Evolutionary conservation across 1,284 basidiomycete species (phyloP).

Genomic region (Ceratobasidium sp.): DNA sequence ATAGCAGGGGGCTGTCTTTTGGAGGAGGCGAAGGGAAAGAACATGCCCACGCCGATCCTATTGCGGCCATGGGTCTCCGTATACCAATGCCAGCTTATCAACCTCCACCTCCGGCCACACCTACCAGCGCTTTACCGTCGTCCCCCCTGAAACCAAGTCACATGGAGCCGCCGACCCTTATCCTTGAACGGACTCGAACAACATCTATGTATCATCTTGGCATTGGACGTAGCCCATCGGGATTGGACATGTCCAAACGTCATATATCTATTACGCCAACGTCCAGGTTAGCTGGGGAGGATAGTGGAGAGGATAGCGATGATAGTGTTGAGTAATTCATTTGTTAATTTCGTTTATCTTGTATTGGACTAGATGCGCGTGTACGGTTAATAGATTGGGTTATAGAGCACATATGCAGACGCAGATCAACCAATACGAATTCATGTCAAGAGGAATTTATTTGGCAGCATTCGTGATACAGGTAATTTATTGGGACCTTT

Average conservation of each 20-base stretch:
- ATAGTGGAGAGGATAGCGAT: constrained; percentile 14
- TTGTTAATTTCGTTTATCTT: not conserved
- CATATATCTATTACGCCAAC: constrained; percentile 15
- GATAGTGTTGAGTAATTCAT: constrained; percentile 31
- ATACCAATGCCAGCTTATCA: constrained; percentile 67
- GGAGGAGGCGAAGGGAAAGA: constrained; percentile 60
- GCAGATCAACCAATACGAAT: not conserved
- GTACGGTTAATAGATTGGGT: not conserved
- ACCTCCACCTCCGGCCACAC: constrained; percentile 42
- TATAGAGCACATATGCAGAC: constrained; percentile 12
- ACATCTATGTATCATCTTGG: constrained; percentile 37
- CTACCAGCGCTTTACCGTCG: not conserved
- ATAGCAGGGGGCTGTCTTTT: constrained; percentile 64
- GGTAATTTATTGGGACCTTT: not conserved
- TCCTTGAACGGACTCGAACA: constrained; percentile 18
- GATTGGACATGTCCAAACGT: constrained; percentile 21
- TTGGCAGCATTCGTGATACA: not conserved
- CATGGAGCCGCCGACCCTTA: not conserved
- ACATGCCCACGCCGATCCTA: constrained; percentile 65
- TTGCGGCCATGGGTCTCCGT: constrained; percentile 65
- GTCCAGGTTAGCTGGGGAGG: constrained; percentile 8
- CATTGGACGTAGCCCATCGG: constrained; percentile 16
- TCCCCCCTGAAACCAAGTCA: constrained; percentile 25
- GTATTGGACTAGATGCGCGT: constrained; percentile 16
- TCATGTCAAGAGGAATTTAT: not conserved